phyloP scores from a whole-genome alignment of 2,329 filamentous ascomycete species.

The Lanzia echinophila region DNA sequence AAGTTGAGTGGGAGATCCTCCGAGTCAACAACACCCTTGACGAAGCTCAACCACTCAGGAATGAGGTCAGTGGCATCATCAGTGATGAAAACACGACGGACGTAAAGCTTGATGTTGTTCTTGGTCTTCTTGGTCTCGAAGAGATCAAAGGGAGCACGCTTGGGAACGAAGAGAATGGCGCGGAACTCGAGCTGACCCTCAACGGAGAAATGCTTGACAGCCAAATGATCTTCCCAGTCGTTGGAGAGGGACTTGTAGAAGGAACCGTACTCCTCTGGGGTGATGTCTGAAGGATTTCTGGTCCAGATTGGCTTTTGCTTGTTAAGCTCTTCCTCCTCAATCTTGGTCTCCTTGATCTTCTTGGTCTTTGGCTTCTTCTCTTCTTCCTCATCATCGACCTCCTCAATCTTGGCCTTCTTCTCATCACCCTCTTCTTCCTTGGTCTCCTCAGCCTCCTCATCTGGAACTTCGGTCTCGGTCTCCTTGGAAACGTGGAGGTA shows the following conservation, averaged over 20 bases:
- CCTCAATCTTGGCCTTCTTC: slow-evolving; percentile 15
- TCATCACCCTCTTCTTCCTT: slow-evolving; percentile 38
- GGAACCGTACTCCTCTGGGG: slow-evolving; percentile 89
- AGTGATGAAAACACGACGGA: slow-evolving; percentile 99
- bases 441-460: slow-evolving; percentile 11
- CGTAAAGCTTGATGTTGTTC: slow-evolving; percentile 99
- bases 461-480: slow-evolving; percentile 89
- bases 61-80: slow-evolving; percentile 99
- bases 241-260: slow-evolving; percentile 99
- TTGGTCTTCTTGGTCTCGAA: slow-evolving; percentile 99
- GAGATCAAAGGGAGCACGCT: slow-evolving; percentile 98
- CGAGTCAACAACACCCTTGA: slow-evolving; percentile 99
- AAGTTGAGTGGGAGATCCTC: slow-evolving; percentile 99
- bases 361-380: slow-evolving; percentile 62
- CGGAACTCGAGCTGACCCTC: slow-evolving; percentile 99
- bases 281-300: slow-evolving; percentile 93
- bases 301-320: slow-evolving; percentile 99
- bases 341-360: slow-evolving; percentile 97
- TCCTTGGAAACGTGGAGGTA: slow-evolving; percentile 99
- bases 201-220: slow-evolving; percentile 99
- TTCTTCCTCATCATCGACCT: slow-evolving; percentile 14
- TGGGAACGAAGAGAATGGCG: slow-evolving; percentile 97
- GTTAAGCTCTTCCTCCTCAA: slow-evolving; percentile 99
- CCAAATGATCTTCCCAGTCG: slow-evolving; percentile 99
- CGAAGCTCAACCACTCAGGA: slow-evolving; percentile 97